Evolutionary conservation across 208 protist genomes (phyloP).

Genomic region (Crithidia acanthocephali): DNA sequence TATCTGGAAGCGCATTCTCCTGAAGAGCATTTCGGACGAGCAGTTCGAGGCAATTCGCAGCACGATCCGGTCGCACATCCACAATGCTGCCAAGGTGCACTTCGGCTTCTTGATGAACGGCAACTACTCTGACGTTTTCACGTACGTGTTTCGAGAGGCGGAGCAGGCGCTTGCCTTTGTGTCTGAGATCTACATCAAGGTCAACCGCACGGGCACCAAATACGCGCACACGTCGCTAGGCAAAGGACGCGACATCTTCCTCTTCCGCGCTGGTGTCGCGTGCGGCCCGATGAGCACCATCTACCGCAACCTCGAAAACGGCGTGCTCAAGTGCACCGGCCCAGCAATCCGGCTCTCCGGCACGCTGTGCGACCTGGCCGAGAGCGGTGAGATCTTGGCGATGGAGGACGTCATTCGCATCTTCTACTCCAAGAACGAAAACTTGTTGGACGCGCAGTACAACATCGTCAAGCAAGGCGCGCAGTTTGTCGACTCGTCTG

Average conservation of each 20-base stretch:
- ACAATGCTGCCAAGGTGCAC: constrained; percentile 59
- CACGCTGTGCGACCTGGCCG: constrained; percentile 69
- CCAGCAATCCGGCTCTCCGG: constrained; percentile 71
- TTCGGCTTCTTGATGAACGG: constrained; percentile 86
- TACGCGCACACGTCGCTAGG: constrained; percentile 41
- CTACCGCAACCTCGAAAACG: constrained; percentile 58
- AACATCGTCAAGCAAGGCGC: constrained; percentile 73
- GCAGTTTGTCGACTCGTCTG: constrained; percentile 48
- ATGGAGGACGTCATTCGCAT: constrained; percentile 72
- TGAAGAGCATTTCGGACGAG: constrained; percentile 42
- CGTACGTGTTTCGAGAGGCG: constrained; percentile 82
- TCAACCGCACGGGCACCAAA: constrained; percentile 78
- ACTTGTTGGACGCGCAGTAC: constrained; percentile 75
- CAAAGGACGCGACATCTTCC: constrained; percentile 49
- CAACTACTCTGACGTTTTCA: constrained; percentile 80
- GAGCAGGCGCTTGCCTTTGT: constrained; percentile 81
- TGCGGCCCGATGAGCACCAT: constrained; percentile 66
- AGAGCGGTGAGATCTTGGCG: constrained; percentile 76
- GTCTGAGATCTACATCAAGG: constrained; percentile 70
- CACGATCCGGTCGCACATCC: constrained; percentile 48
- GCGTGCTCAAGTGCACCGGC: constrained; percentile 70
- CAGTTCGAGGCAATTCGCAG: constrained; percentile 57
- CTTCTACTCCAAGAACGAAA: constrained; percentile 74
- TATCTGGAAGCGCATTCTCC: constrained; percentile 54
- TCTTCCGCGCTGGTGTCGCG: constrained; percentile 74